Conservation (phyloP, 257 asterid species). For the Agastache rugosa region DNA sequence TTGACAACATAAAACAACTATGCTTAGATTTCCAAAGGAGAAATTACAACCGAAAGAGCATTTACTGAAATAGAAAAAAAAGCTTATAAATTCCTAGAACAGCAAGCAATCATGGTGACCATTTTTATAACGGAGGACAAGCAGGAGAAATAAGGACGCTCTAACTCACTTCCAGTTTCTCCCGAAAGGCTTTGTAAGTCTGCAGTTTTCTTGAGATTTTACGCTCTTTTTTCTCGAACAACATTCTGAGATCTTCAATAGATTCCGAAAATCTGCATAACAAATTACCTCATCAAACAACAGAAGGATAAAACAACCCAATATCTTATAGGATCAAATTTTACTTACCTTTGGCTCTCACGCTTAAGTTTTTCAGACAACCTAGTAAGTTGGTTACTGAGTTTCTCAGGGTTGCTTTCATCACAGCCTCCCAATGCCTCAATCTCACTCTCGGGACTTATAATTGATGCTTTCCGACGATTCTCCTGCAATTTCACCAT, state of each 20-base stretch:
- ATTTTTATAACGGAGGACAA: slow-evolving; percentile 26
- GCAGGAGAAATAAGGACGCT: slow-evolving; percentile 33
- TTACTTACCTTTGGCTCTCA: slow-evolving; percentile 73
- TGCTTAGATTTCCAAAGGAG: slow-evolving; percentile 11
- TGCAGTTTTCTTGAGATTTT: slow-evolving; percentile 68
- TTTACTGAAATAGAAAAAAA: slow-evolving; percentile 16
- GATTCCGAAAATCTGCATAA: slow-evolving; percentile 79
- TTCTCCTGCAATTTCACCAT: slow-evolving; percentile 60
- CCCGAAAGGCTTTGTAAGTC: slow-evolving; percentile 65
- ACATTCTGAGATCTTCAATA: slow-evolving; percentile 77
- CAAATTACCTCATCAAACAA: slow-evolving; percentile 24
- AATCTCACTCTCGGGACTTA: slow-evolving; percentile 79
- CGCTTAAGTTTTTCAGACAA: slow-evolving; percentile 66
- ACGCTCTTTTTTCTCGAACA: slow-evolving; percentile 67
- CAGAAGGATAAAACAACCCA: slow-evolving; percentile 26
- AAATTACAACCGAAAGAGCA: slow-evolving; percentile 23
- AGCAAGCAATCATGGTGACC: slow-evolving; percentile 27
- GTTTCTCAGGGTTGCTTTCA: slow-evolving; percentile 74
- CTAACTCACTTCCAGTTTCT: slow-evolving; percentile 70
- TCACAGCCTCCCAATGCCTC: slow-evolving; percentile 67
- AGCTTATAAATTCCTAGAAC: not conserved
- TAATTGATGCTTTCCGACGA: slow-evolving; percentile 71
- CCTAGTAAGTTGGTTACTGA: slow-evolving; percentile 65
- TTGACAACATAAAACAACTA: slow-evolving; percentile 27
- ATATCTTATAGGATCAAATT: slow-evolving; percentile 20